phyloP scores from a whole-genome alignment of 805 yeast species.

The Kodamaea sagamina region DNA sequence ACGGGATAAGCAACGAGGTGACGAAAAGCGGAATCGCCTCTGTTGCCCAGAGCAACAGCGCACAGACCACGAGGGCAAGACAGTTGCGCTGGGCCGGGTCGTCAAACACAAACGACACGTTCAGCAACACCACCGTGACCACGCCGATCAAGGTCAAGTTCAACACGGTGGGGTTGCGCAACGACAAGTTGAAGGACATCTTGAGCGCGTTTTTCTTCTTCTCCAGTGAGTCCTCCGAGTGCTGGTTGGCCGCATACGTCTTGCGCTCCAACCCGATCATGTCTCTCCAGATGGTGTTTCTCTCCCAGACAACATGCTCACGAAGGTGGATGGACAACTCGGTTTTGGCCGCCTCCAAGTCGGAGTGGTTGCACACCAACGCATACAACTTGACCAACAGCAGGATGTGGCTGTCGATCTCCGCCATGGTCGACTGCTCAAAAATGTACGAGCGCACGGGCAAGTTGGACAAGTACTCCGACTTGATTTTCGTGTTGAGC shows the following conservation, averaged over 20 bases:
- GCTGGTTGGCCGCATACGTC: slow-evolving; percentile 33
- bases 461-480: slow-evolving; percentile 47
- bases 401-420: slow-evolving; percentile 35
- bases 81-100: slow-evolving; percentile 46
- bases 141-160: slow-evolving; percentile 50
- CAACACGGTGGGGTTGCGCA: slow-evolving; percentile 37
- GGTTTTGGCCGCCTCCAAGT: slow-evolving; percentile 46
- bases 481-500: slow-evolving; percentile 45
- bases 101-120: slow-evolving; percentile 31
- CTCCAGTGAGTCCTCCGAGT: slow-evolving; percentile 7
- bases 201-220: slow-evolving; percentile 10
- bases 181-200: slow-evolving; percentile 26
- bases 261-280: slow-evolving; percentile 52
- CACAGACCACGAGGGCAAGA: slow-evolving; percentile 76
- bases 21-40: slow-evolving; percentile 91
- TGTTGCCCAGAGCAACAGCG: slow-evolving; percentile 93
- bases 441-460: slow-evolving; percentile 45
- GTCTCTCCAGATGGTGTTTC: slow-evolving; percentile 58
- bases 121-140: slow-evolving; percentile 45
- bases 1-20: slow-evolving; percentile 81
- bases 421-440: slow-evolving; percentile 30
- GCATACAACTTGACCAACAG: slow-evolving; percentile 37
- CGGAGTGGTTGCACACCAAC: slow-evolving; percentile 40
- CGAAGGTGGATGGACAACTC: slow-evolving; percentile 59
- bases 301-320: slow-evolving; percentile 58